Conservation (phyloP, 495 filamentous ascomycete species). For the Trichocladium uniseriatum region DNA sequence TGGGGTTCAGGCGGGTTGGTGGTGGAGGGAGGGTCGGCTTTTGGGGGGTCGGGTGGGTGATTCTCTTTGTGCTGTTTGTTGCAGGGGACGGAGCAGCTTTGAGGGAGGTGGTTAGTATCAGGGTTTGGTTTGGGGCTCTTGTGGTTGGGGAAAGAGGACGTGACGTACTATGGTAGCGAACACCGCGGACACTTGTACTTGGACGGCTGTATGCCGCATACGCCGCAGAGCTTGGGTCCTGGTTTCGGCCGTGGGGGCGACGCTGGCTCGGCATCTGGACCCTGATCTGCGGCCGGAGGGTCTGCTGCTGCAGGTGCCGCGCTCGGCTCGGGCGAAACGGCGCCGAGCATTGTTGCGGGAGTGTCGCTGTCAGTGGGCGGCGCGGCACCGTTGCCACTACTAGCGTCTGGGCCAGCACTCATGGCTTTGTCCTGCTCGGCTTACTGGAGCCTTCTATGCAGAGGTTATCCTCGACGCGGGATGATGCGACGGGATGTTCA, state of each 20-base stretch:
- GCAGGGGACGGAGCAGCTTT: constrained; percentile 62
- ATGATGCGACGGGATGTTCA: not conserved
- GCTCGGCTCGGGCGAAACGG: constrained; percentile 2
- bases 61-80: constrained; percentile 52
- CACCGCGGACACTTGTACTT: constrained; percentile 63
- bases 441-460: not conserved
- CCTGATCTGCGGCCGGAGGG: constrained; percentile 1
- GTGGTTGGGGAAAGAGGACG: not conserved
- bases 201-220: constrained; percentile 46
- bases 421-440: not conserved
- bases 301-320: constrained; percentile 3
- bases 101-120: not conserved
- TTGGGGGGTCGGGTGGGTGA: constrained; percentile 22
- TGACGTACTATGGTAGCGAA: constrained; percentile 49
- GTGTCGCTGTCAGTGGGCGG: not conserved
- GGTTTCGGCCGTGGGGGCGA: constrained; percentile 6
- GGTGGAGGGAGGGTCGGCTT: not conserved
- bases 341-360: not conserved
- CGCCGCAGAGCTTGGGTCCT: constrained; percentile 38
- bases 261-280: not conserved
- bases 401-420: not conserved
- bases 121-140: not conserved
- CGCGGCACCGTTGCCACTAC: not conserved
- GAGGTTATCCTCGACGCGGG: not conserved
- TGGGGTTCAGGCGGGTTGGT: constrained; percentile 2